These are phyloP conservation scores for Acacia confusa DNA, from an alignment of 306 rosid species.

Conservation along the genomic window DNA sequence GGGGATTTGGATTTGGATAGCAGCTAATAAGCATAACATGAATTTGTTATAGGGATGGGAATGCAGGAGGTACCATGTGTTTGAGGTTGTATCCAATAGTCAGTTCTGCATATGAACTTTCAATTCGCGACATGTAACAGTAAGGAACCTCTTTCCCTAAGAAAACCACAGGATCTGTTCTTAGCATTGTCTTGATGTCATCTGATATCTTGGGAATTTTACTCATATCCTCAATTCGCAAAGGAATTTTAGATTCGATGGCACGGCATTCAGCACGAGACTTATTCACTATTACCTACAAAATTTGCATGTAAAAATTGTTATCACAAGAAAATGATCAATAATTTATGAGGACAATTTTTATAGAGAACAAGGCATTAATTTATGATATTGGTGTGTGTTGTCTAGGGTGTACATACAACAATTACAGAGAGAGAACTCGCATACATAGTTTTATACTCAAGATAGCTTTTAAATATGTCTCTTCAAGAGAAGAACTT, in stretches of 20 bases:
- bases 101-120: conserved; percentile 64
- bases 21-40: conserved; percentile 9
- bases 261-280: conserved; percentile 87
- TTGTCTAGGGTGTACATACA: background rate
- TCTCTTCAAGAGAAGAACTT: conserved; percentile 19
- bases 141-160: conserved; percentile 79
- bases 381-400: conserved; percentile 3
- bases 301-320: conserved; percentile 14
- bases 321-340: conserved; percentile 10
- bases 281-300: conserved; percentile 82
- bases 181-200: conserved; percentile 67
- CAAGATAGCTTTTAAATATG: conserved; percentile 16
- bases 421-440: background rate
- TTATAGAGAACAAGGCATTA: conserved; percentile 20
- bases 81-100: conserved; percentile 83
- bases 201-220: conserved; percentile 65
- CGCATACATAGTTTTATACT: background rate
- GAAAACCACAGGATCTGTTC: conserved; percentile 66
- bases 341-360: background rate
- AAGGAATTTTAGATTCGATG: conserved; percentile 59
- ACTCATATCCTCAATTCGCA: conserved; percentile 62
- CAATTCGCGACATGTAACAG: conserved; percentile 77
- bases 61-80: conserved; percentile 60
- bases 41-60: conserved; percentile 15
- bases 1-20: conserved; percentile 26